These are phyloP conservation scores for Xylaria sp. DNA, from an alignment of 2,329 filamentous ascomycete species.

Conservation along the genomic window DNA sequence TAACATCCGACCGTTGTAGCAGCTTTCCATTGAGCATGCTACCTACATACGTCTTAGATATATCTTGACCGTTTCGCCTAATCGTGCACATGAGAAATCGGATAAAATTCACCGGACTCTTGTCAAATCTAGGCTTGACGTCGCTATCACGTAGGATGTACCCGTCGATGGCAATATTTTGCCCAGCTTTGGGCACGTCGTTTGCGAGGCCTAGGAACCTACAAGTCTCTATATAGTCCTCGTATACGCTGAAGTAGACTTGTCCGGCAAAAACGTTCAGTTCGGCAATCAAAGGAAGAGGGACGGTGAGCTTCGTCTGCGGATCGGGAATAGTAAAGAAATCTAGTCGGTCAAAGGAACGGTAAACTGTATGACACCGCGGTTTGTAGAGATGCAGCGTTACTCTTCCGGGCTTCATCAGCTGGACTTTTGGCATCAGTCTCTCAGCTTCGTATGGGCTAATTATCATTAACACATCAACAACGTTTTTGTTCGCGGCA, in stretches of 20 bases:
- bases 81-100: conserved; percentile 15
- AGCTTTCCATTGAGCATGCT: conserved; percentile 28
- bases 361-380: conserved; percentile 19
- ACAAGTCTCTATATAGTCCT: conserved; percentile 29
- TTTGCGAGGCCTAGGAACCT: conserved; percentile 26
- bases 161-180: conserved; percentile 26
- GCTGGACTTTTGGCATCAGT: conserved; percentile 4
- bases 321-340: too few relatives aligned
- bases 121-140: conserved; percentile 15
- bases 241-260: conserved; percentile 29
- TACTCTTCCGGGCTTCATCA: neutral
- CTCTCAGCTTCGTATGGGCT: conserved; percentile 32
- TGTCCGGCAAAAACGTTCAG: conserved; percentile 35
- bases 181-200: conserved; percentile 6
- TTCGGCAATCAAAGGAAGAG: too few relatives aligned
- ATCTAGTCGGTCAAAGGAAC: conserved; percentile 25
- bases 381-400: conserved; percentile 34
- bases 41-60: conserved; percentile 31
- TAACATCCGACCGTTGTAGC: conserved; percentile 21
- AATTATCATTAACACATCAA: conserved; percentile 27
- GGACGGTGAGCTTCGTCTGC: too few relatives aligned
- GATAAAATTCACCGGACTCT: conserved; percentile 27
- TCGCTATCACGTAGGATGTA: conserved; percentile 25
- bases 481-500: neutral
- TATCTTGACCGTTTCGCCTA: conserved; percentile 27